Percentiles rank a stretch among this genome's conserved stretches.
phyloP scores from a whole-genome alignment of 257 asterid genomes.

The Striga asiatica region DNA sequence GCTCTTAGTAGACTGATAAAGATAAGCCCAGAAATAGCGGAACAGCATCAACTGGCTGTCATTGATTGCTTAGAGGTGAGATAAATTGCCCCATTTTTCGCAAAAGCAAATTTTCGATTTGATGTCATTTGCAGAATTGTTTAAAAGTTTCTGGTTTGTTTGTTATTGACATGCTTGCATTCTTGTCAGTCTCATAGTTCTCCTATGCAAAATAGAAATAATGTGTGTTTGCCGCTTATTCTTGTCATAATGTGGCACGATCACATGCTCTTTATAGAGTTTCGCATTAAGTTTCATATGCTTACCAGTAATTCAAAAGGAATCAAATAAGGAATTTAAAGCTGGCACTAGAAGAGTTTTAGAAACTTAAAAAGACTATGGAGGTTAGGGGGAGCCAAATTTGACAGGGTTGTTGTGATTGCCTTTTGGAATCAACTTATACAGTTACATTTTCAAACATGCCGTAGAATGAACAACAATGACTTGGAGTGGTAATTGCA shows the following conservation, averaged over 20 bases:
- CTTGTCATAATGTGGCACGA: not conserved
- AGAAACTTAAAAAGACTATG: not conserved
- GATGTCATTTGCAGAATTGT: constrained; percentile 3
- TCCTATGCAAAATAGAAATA: not conserved
- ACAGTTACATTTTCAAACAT: not conserved
- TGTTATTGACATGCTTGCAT: not conserved
- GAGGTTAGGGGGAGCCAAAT: not conserved
- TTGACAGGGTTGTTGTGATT: not conserved
- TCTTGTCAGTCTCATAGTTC: not conserved
- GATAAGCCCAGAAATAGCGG: constrained; percentile 91
- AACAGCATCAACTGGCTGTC: constrained; percentile 94
- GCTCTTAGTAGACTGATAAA: constrained; percentile 92
- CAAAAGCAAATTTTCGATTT: constrained; percentile 6
- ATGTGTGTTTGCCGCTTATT: not conserved
- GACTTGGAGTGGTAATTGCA: not conserved
- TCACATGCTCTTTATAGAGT: not conserved
- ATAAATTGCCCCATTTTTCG: constrained; percentile 9
- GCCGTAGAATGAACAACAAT: not conserved
- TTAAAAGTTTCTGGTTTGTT: constrained; percentile 6
- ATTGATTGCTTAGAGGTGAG: constrained; percentile 96
- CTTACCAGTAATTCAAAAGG: not conserved
- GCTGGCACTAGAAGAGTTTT: not conserved
- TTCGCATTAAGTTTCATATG: not conserved
- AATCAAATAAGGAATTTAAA: not conserved
- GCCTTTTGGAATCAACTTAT: not conserved